phyloP scores from a whole-genome alignment of 805 yeast species.

The Pichia occidentalis region DNA sequence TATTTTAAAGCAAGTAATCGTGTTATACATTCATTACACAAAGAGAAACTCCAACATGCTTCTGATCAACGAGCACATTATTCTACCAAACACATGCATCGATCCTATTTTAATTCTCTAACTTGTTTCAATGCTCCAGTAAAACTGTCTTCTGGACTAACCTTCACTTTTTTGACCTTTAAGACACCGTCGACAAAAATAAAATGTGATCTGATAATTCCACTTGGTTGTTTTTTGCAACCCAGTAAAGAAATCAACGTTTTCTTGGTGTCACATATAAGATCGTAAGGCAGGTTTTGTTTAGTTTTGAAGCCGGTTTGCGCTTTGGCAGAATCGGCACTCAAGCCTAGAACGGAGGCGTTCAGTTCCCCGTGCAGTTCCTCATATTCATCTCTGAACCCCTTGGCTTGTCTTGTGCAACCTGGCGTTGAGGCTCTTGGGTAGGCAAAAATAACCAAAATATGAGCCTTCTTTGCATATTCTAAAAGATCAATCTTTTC shows the following conservation, averaged over 20 bases:
- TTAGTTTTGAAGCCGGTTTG: slow-evolving; percentile 72
- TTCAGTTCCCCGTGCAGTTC: slow-evolving; percentile 38
- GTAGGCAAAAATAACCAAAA: slow-evolving; percentile 63
- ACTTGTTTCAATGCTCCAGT: slow-evolving; percentile 54
- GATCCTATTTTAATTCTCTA: slow-evolving; percentile 32
- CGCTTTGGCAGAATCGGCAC: slow-evolving; percentile 74
- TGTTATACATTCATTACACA: no score
- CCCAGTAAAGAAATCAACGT: slow-evolving; percentile 69
- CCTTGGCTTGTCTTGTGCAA: slow-evolving; percentile 91
- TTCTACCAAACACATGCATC: no score
- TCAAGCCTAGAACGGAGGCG: slow-evolving; percentile 68
- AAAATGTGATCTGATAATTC: slow-evolving; percentile 88
- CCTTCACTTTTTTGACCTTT: slow-evolving; percentile 42
- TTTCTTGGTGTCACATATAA: slow-evolving; percentile 70
- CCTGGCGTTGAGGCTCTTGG: slow-evolving; percentile 96
- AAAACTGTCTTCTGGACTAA: slow-evolving; percentile 56
- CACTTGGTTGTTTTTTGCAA: slow-evolving; percentile 70
- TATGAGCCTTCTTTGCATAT: slow-evolving; percentile 28
- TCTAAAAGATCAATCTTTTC: slow-evolving; percentile 21
- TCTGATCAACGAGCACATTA: no score
- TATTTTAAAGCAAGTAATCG: no score
- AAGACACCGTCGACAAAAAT: slow-evolving; percentile 74
- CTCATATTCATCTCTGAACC: slow-evolving; percentile 64
- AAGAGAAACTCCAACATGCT: no score
- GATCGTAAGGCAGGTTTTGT: slow-evolving; percentile 64